A percentile compares a stretch with the other conserved stretches of the same genome.
Conservation (phyloP, 805 yeast genomes). For the Helenozyma baotianmanensis region DNA sequence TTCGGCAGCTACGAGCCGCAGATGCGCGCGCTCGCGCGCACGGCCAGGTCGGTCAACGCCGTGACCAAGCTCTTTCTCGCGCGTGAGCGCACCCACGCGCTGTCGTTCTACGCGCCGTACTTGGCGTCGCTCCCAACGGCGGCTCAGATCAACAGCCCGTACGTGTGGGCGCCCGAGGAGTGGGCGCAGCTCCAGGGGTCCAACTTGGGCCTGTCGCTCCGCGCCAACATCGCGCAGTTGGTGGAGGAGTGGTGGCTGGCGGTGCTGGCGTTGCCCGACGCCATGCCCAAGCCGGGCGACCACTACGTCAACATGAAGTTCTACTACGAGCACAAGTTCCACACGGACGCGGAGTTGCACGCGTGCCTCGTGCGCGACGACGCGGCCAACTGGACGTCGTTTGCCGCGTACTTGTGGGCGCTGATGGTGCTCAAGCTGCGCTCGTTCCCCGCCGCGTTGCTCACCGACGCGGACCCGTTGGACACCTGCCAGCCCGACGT, state of each 20-base stretch:
- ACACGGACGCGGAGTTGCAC: slow-evolving; percentile 32
- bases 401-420: slow-evolving; percentile 74
- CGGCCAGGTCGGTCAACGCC: slow-evolving; percentile 23
- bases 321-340: slow-evolving; percentile 39
- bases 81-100: slow-evolving; percentile 19
- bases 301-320: slow-evolving; percentile 40
- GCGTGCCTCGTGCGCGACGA: slow-evolving; percentile 18
- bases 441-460: slow-evolving; percentile 72
- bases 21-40: slow-evolving; percentile 3
- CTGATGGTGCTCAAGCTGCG: slow-evolving; percentile 65
- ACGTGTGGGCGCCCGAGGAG: slow-evolving; percentile 57
- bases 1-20: slow-evolving; percentile 11
- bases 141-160: slow-evolving; percentile 52
- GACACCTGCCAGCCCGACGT: slow-evolving; percentile 29
- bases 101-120: slow-evolving; percentile 26
- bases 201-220: slow-evolving; percentile 56
- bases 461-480: slow-evolving; percentile 31
- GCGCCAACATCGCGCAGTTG: slow-evolving; percentile 40
- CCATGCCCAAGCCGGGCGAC: slow-evolving; percentile 24
- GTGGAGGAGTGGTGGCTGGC: slow-evolving; percentile 60
- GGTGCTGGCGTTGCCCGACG: slow-evolving; percentile 28
- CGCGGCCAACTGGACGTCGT: slow-evolving; percentile 53
- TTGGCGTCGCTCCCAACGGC: slow-evolving; percentile 32
- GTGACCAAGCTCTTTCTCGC: slow-evolving; percentile 34
- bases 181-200: slow-evolving; percentile 57